Base-by-base conservation (phyloP, 2,329 filamentous ascomycete species). In the Orbilia ellipsospora region DNA sequence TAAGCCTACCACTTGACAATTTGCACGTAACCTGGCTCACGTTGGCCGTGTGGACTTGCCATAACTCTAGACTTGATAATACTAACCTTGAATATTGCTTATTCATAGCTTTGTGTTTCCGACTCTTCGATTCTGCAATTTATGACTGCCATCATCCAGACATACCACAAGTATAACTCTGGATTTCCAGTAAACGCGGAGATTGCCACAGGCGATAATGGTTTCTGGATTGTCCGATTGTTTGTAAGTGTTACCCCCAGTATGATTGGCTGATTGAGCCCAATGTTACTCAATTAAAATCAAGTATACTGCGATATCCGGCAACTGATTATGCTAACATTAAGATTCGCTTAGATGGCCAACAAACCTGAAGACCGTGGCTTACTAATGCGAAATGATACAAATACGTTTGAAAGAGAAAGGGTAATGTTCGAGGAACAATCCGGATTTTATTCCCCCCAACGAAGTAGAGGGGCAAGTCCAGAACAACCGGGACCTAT, bases 61-160 rank as follows among this genome's bases (percentile, higher is more conserved):
- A 26, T 7, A 50, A 23, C 23, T 2, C 23, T n/a, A 23, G 62
- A 18, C 56, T 52, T 23, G 3, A 26, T 7, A 48, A 12, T 48
- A 51, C 16, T 15, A 23, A n/a, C 54, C 8, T 48, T 70, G 31
- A 63, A 45, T 36, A 36, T 1, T 40, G 12, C 13, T 26, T 18
- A 60, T n/a, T 10, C 44, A 10, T 57, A 77, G 73, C 55, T 77
- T 13, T 77, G 73, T 36, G 73, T 77, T 28, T 72, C 65, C 45
- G 73, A 77, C 42, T 60, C 62, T 1, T 61, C 60, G 1, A 70
- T 77, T 40, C 50, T 77, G 15, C 65, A 77, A 31, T 77, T 72
- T 31, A 77, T 77, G 73, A 63, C 66, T 16, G 67, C 61, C 4
- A 77, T 77, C 18, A 77, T 77, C 16, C 73, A 72, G 31, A 72